Conservation (phyloP, 345 rosid genomes). For the Acer negundo region DNA sequence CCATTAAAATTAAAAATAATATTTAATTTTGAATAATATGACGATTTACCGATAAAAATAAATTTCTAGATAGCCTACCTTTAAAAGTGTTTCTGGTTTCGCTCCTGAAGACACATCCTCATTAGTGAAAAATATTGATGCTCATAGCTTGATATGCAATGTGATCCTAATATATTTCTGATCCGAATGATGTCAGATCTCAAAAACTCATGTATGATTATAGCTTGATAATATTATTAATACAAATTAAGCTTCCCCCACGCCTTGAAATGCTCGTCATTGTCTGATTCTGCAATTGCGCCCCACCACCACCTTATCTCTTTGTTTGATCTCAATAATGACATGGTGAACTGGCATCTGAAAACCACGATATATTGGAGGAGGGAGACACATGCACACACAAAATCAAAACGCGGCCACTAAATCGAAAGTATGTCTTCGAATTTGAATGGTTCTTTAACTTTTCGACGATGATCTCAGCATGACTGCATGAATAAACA, state of each 20-base stretch:
- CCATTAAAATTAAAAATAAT: too few relatives aligned
- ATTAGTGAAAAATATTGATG: too few relatives aligned
- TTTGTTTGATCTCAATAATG: conserved; percentile 20
- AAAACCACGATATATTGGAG: not conserved
- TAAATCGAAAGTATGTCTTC: not conserved
- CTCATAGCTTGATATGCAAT: too few relatives aligned
- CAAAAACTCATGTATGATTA: too few relatives aligned
- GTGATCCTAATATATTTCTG: too few relatives aligned
- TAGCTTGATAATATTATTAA: not conserved
- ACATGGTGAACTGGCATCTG: conserved; percentile 19
- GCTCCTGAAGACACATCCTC: too few relatives aligned
- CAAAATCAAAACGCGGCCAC: conserved; percentile 7
- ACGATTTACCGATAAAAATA: too few relatives aligned
- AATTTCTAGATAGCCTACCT: too few relatives aligned
- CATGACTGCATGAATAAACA: not conserved
- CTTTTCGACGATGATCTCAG: not conserved
- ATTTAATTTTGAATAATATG: too few relatives aligned
- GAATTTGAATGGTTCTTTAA: not conserved
- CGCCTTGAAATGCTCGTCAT: not conserved
- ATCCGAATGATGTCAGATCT: too few relatives aligned
- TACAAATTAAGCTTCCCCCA: not conserved
- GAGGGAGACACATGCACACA: not conserved
- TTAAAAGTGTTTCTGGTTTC: too few relatives aligned
- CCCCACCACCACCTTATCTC: conserved; percentile 31
- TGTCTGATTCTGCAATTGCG: not conserved